Evolutionary conservation across 768 basidiomycete species (phyloP), one percentile per base, ranked within the genome.

Genomic region (Amanita subjunquillea): DNA sequence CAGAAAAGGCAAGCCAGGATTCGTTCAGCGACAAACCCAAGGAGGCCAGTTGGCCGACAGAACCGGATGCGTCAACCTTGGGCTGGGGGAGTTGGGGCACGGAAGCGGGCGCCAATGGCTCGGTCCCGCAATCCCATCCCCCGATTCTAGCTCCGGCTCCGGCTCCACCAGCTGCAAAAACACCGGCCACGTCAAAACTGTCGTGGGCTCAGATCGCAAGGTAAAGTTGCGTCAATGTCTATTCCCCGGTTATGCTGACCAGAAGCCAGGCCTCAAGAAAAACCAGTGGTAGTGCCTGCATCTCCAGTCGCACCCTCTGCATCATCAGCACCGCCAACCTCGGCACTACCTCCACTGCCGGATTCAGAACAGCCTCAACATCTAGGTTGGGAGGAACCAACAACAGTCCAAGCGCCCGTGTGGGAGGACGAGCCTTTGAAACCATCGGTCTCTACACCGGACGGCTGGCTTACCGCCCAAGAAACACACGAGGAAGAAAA

Each of bases 131-230:
- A 20, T 62, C 61, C 32, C 41, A 57, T 10, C 60, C 68, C n/a
- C 51, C 65, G 6, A 2, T 13, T 13, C 12, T 3, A 13, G 10
- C 34, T 13, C 34, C 34, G 1, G 34, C 34, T 34, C 34, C 13
- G 17, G 62, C 55, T 57, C 74, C 67, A 57, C 65, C 60, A 53
- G 58, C 66, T 37, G 62, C 68, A 12, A 86, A 82, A 68, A 72
- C 78, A 9, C 85, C 87, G 40, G 80, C 84, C 27, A 85, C 78
- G 10, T 81, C 85, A 6, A 88, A 89, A 70, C 66, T 87, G 55
- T 90, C 89, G 34, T 91, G 88, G 88, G 89, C 89, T 6, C 85
- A 91, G 60, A 74, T 91, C 63, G 88, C 89, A 56, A 74, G 83
- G 87, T 85, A 61, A 42, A 55, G 38, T 38, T 54, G n/a, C 15